Evolutionary conservation across 345 rosid genomes (phyloP), one percentile per base, ranked within the genome.

Genomic region (Brassica carinata): DNA sequence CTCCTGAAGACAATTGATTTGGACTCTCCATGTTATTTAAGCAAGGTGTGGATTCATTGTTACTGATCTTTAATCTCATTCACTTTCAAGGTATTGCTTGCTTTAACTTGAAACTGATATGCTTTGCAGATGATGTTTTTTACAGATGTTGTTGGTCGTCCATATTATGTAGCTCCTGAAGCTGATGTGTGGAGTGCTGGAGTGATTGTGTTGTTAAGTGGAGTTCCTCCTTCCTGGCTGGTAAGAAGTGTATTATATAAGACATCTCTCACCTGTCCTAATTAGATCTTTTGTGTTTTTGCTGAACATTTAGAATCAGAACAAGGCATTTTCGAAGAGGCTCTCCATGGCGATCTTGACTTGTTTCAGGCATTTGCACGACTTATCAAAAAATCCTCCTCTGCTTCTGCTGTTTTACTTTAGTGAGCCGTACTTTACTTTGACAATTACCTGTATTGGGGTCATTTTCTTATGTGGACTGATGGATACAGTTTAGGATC

Each of bases 201-300:
- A 73, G 98, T 93, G 70, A 93, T 93, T 77, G 86, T 93, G 19
- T 79, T 93, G 29, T 84, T 93, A 85, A 91, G 97, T 27, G 98
- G 97, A 59, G 98, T 93, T 38, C 98, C 98, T 75, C 98, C 98
- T 93, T 93, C 69, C 91, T 97, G 98, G 97, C 90, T 77, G 98
- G 98, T 93, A 69, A 87, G 87, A 51, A 34, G 18, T 30, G 69
- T 15, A n/a, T 40, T 40, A 26, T 55, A 40, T 74, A 31, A 76
- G 18, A 69, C 19, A 27, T 38, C 5, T 26, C 38, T 65, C 58
- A 26, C 64, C 38, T 67, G 27, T 73, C 23, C 9, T 17, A 34
- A 43, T 48, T 18, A 18, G 43, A 27, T 23, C 33, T 68, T 34
- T 3, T 58, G 43, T 74, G 67, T 67, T 29, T 58, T 58, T 4